Base-by-base conservation (phyloP, 208 protist genomes). In the Novymonas esmeraldas region DNA sequence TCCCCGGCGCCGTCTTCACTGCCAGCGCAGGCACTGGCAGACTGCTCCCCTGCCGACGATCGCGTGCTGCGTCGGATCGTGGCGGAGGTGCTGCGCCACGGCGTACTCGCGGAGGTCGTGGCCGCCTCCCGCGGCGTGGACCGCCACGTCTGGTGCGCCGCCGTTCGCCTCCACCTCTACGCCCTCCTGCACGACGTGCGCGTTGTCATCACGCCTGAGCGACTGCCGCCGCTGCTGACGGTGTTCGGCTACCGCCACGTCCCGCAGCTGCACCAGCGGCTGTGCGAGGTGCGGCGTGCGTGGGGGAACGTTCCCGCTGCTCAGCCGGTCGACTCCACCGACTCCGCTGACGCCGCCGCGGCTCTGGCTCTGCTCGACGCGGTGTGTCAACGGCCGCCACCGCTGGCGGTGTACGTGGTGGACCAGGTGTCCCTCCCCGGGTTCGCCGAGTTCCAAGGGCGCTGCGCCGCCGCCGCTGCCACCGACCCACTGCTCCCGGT, bases 151-250 rank as follows among this genome's bases (percentile, higher is more conserved):
- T 71, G 73, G 65, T 13, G 31, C 2, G 85, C 77, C 7, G 73
- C 82, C 28, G 46, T 73, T 28, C 66, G 79, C 9, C 66, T 92
- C 14, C 87, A 79, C 45, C 20, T 80, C 16, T 87, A 76, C 54
- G 79, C 80, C 20, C 69, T 82, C 58, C 39, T 73, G 10, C 52
- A 83, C 48, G 67, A 45, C 11, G 69, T 84, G 41, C 51, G 59
- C 16, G 71, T 82, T 0, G 69, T 93, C 26, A 10, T 88, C 24
- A 89, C 87, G 2, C 78, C 87, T 14, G 85, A 87, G 62, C 65
- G 75, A 48, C 69, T 68, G 22, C 87, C 87, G 5, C 49, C 65
- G 4, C 57, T 84, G 3, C 63, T 89, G 18, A 78, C 80, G 52
- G 38, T 41, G 1, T 87, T 85, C 54, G 78, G 81, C n/a, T 67